Percentiles rank a stretch among this genome's conserved stretches.
phyloP scores from a whole-genome alignment of 163 green algal genomes.

The Volvox carteri region DNA sequence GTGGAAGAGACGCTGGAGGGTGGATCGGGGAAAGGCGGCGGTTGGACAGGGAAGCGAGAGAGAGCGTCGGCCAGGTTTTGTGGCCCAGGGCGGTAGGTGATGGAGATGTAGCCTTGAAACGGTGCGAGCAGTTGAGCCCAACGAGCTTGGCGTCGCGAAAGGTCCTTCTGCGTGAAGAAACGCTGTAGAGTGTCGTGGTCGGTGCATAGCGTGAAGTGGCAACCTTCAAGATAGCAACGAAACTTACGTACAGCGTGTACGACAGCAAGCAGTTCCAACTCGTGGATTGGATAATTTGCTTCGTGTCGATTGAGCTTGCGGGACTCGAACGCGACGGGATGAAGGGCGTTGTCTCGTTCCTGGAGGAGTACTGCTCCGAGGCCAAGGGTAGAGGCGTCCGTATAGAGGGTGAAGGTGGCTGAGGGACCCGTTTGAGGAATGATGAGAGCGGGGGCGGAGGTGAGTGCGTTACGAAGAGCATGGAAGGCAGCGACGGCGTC shows the following conservation, averaged over 20 bases:
- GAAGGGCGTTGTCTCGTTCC: too few species aligned
- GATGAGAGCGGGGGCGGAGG: too few species aligned
- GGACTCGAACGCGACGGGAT: slow-evolving; percentile 34
- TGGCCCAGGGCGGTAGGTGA: background rate
- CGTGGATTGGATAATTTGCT: slow-evolving; percentile 34
- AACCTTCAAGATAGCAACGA: slow-evolving; percentile 48
- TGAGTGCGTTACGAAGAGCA: too few species aligned
- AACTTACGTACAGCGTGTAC: slow-evolving; percentile 3
- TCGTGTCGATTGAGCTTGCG: slow-evolving; percentile 28
- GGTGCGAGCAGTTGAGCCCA: too few species aligned
- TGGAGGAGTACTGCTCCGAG: too few species aligned
- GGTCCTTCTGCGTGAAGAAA: slow-evolving; percentile 59
- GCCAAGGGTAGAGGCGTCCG: too few species aligned
- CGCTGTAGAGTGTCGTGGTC: slow-evolving; percentile 68
- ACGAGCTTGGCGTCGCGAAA: slow-evolving; percentile 58
- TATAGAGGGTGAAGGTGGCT: too few species aligned
- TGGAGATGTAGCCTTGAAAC: too few species aligned
- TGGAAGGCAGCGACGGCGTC: too few species aligned
- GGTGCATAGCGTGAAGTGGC: slow-evolving; percentile 58
- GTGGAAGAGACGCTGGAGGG: background rate
- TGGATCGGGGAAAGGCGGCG: background rate
- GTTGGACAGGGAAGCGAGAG: background rate
- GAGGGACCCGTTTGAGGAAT: too few species aligned
- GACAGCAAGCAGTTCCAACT: slow-evolving; percentile 29
- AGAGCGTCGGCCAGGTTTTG: slow-evolving; percentile 22